phyloP scores from a whole-genome alignment of 2,329 filamentous ascomycete species.

The Trichoderma pleuroti region DNA sequence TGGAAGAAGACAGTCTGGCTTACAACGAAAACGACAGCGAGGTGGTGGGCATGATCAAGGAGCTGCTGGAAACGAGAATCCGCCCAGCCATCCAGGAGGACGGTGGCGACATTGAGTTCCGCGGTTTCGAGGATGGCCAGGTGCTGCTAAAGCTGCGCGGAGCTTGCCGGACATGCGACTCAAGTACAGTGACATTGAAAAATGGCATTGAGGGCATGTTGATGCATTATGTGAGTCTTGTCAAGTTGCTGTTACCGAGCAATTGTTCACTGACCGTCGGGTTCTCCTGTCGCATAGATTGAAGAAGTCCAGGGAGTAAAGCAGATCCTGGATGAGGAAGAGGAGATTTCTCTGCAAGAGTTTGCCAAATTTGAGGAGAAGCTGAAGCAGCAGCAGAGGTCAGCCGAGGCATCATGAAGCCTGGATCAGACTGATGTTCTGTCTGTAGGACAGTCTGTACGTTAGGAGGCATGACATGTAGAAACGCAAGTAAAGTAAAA shows the following conservation, averaged over 20 bases:
- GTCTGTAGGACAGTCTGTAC: neutral
- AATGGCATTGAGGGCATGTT: conserved; percentile 98
- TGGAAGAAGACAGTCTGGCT: conserved; percentile 64
- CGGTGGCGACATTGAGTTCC: conserved; percentile 93
- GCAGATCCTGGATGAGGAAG: conserved; percentile 87
- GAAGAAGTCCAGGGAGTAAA: conserved; percentile 92
- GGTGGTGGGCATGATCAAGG: conserved; percentile 97
- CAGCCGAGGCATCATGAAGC: neutral
- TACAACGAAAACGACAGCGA: conserved; percentile 92
- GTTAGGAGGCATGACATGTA: conserved; percentile 3
- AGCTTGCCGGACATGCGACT: conserved; percentile 93
- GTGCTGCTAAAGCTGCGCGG: conserved; percentile 86
- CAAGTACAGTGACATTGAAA: conserved; percentile 92
- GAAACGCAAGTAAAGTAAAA: neutral
- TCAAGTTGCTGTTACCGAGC: neutral
- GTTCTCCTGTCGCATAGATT: conserved; percentile 56
- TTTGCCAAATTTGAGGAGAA: conserved; percentile 96
- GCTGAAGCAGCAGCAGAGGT: conserved; percentile 41
- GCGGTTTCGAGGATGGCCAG: conserved; percentile 77
- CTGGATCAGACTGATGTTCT: neutral
- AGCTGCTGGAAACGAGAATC: conserved; percentile 91
- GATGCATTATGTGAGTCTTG: conserved; percentile 79
- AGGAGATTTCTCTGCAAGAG: conserved; percentile 80
- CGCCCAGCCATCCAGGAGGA: conserved; percentile 96
- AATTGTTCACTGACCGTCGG: neutral